These are phyloP conservation scores for Xerophyta viscosa DNA, from an alignment of 106 monocot genomes.

Conservation along the genomic window DNA sequence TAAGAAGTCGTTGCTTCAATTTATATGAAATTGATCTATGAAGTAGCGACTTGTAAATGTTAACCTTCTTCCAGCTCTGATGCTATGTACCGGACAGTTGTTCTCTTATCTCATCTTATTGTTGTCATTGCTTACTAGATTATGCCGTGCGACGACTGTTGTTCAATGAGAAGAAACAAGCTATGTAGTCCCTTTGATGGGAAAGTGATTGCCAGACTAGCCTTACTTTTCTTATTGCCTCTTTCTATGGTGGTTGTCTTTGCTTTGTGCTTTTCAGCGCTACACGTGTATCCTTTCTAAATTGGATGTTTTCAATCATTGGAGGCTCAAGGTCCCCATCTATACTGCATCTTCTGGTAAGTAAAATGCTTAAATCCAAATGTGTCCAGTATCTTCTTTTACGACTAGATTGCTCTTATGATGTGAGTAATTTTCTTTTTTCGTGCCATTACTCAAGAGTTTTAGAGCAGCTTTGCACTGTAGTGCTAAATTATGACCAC, in stretches of 20 bases:
- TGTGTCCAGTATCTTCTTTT: no score
- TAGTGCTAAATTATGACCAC: neutral
- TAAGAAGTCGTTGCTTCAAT: no score
- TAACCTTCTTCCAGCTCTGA: neutral
- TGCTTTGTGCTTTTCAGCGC: neutral
- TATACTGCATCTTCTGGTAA: neutral
- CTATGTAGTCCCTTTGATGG: neutral
- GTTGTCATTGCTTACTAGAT: neutral
- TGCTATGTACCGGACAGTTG: neutral
- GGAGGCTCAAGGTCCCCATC: neutral
- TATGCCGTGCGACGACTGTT: neutral
- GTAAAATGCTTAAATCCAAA: no score
- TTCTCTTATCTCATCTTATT: neutral
- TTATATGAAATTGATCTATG: no score
- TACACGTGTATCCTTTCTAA: constrained; percentile 1
- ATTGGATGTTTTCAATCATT: neutral
- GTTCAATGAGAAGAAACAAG: neutral
- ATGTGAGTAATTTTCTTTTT: no score
- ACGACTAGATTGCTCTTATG: no score
- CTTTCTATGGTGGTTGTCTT: neutral
- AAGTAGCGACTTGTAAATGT: no score
- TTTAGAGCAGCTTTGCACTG: no score
- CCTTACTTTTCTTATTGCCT: neutral
- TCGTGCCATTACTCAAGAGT: neutral
- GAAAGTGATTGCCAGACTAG: constrained; percentile 2